phyloP scores from a whole-genome alignment of 2,329 filamentous ascomycete genomes.

The Magnaporthiopsis rhizophila region DNA sequence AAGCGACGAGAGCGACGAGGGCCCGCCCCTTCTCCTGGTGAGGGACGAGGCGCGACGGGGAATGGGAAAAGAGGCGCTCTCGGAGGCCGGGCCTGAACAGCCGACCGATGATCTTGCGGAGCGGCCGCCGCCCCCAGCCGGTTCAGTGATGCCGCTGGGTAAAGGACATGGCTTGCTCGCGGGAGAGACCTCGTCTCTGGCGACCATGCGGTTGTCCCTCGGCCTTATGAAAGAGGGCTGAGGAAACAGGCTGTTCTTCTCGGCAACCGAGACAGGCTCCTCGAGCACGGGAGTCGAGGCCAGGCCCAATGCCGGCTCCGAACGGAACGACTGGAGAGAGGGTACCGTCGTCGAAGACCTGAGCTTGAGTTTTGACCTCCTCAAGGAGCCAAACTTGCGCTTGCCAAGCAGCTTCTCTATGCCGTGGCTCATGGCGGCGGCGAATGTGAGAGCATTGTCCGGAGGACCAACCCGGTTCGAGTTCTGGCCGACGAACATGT shows the following conservation, averaged over 20 bases:
- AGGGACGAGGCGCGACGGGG: conserved; percentile 16
- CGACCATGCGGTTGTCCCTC: conserved; percentile 45
- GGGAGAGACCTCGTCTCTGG: conserved; percentile 38
- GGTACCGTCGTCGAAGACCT: neutral
- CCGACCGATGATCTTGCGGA: neutral
- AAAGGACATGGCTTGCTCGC: conserved; percentile 11
- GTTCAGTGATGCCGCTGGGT: conserved; percentile 17
- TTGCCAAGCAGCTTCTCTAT: conserved; percentile 5
- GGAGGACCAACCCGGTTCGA: conserved; percentile 6
- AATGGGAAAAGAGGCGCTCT: conserved; percentile 9
- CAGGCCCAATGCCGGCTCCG: too few species aligned
- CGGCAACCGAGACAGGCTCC: neutral
- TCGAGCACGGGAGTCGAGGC: neutral
- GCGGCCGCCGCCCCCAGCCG: conserved; percentile 7
- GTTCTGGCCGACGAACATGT: conserved; percentile 7
- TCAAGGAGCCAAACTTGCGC: conserved; percentile 2
- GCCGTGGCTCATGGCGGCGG: conserved; percentile 4
- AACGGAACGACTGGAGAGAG: neutral
- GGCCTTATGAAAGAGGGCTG: conserved; percentile 49
- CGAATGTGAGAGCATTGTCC: conserved; percentile 2
- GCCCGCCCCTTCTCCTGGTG: conserved; percentile 12
- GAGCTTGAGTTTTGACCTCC: neutral
- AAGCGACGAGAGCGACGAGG: conserved; percentile 10
- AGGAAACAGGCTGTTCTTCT: conserved; percentile 27
- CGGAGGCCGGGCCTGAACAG: neutral